These are phyloP conservation scores for Lasiosphaeria hispida DNA, from an alignment of 495 filamentous ascomycete species.

Conservation along the genomic window DNA sequence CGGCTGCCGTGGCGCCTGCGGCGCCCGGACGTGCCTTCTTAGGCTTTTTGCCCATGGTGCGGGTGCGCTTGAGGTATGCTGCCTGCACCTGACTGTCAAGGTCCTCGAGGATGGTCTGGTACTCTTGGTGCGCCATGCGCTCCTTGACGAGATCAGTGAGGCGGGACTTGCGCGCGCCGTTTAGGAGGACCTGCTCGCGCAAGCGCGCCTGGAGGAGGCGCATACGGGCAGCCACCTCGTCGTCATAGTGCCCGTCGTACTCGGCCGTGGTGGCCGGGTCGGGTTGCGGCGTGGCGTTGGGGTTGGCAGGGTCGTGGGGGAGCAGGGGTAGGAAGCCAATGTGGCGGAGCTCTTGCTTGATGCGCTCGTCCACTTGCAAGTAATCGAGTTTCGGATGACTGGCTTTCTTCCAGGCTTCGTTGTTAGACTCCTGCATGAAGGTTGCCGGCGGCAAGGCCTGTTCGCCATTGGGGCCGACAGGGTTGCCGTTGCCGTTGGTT, in stretches of 20 bases:
- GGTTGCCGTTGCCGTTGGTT: constrained; percentile 17
- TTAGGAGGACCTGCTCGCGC: constrained; percentile 73
- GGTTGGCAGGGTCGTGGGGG: constrained; percentile 36
- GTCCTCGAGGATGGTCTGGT: constrained; percentile 93
- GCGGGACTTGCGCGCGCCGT: constrained; percentile 84
- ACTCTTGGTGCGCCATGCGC: constrained; percentile 92
- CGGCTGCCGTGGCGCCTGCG: constrained; percentile 52
- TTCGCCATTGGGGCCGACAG: constrained; percentile 20
- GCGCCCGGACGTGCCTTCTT: constrained; percentile 80
- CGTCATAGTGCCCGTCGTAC: constrained; percentile 87
- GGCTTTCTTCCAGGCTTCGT: constrained; percentile 56
- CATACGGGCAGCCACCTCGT: constrained; percentile 87
- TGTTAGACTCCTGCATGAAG: constrained; percentile 68
- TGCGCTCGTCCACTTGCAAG: constrained; percentile 78
- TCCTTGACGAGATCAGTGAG: constrained; percentile 83
- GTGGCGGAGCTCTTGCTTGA: constrained; percentile 88
- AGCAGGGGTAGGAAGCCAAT: constrained; percentile 81
- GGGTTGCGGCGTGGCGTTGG: constrained; percentile 43
- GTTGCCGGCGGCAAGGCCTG: constrained; percentile 63
- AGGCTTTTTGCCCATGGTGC: constrained; percentile 85
- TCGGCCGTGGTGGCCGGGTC: constrained; percentile 47
- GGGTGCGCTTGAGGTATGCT: constrained; percentile 93
- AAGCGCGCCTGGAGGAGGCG: constrained; percentile 81
- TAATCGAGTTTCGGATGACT: constrained; percentile 72
- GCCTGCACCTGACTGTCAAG: constrained; percentile 93